A percentile compares a stretch with the other conserved stretches of the same genome.
phyloP scores from a whole-genome alignment of 179 eudicot species.

The Silene coronaria region DNA sequence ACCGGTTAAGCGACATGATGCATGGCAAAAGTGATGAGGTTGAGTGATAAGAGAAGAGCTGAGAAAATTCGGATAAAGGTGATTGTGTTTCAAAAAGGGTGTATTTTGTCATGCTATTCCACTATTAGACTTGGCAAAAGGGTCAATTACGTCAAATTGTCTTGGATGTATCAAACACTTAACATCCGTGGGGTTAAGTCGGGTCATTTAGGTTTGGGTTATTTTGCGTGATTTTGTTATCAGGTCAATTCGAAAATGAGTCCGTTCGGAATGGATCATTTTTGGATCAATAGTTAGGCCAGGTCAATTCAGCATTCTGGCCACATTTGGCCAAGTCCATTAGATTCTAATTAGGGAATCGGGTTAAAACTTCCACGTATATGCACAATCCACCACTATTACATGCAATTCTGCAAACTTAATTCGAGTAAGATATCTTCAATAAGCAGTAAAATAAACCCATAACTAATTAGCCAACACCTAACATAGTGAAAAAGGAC shows the following conservation, averaged over 20 bases:
- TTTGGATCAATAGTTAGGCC: not conserved
- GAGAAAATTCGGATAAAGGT: not conserved
- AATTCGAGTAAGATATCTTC: not conserved
- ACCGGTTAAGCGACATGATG: not conserved
- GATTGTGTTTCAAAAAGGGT: not conserved
- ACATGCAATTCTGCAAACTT: constrained; percentile 1
- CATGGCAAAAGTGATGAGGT: not conserved
- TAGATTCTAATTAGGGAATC: too few relatives aligned
- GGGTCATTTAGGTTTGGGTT: not conserved
- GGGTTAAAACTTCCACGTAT: too few relatives aligned
- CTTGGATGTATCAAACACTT: not conserved
- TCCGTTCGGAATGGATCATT: not conserved
- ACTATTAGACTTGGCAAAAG: not conserved
- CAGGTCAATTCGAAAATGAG: not conserved
- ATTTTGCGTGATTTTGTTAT: not conserved
- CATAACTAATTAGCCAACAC: not conserved
- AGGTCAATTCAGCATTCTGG: not conserved
- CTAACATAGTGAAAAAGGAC: not conserved
- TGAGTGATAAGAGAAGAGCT: not conserved
- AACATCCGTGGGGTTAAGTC: not conserved
- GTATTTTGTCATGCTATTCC: not conserved
- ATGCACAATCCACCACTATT: not conserved
- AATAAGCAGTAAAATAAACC: not conserved
- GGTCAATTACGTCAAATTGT: not conserved
- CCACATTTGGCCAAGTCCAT: not conserved